Base-by-base conservation (phyloP, 306 rosid genomes). In the Ceratonia siliqua region DNA sequence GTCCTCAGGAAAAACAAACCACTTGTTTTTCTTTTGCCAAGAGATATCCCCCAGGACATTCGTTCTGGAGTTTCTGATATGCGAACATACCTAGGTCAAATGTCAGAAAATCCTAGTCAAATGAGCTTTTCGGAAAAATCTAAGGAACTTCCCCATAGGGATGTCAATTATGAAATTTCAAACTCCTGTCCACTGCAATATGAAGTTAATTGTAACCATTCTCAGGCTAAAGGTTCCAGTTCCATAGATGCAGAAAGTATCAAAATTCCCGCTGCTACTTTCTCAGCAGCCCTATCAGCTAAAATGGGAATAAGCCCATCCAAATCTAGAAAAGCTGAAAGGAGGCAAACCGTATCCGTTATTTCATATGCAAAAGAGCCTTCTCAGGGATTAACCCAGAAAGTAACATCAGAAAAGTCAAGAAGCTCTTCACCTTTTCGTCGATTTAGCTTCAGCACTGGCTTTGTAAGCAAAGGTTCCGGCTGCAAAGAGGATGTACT, bases 381-480 rank as follows among this genome's bases (percentile, higher is more conserved):
- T 77, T 64, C 77, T 20, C 81, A 52, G 59, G 93, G 77, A 20
- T 49, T 62, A 62, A 81, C 85, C 63, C 81, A 46, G 84, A 86
- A 81, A 79, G 86, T 71, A 71, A 68, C 65, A 28, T 79, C 84
- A 46, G 93, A 82, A 63, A 94, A 92, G 79, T 72, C 78, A 53
- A 82, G 93, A 86, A 90, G 92, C 84, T 83, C 91, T 81, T 94
- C 98, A 64, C 98, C 99, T 45, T 87, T 94, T 75, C 78, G 82
- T 42, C 90, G 89, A 55, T 76, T 94, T 70, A 83, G 83, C 83
- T 80, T 82, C 58, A 76, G 87, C 75, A 20, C 84, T 71, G 87
- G 95, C 54, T 82, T 83, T 81, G 78, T 86, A 28, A 68, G 84
- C 79, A 90, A 85, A 81, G 87, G 81, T 69, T 73, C 83, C 74